Evolutionary conservation across 2,329 filamentous ascomycete genomes (phyloP).

Genomic region (Arachnopeziza araneosa): DNA sequence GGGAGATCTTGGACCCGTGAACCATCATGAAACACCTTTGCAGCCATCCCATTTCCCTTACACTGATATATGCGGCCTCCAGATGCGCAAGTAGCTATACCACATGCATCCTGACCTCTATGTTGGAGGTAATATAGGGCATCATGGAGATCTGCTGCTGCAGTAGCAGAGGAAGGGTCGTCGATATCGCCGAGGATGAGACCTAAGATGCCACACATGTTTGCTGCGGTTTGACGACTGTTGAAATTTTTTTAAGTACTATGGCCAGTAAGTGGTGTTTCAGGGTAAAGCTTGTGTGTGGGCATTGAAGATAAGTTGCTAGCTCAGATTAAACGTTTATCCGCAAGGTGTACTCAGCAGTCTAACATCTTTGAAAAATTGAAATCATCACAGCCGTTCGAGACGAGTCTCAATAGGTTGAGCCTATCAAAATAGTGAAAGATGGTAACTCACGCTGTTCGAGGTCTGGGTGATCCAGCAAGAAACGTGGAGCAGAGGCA

Average conservation of each 20-base stretch:
- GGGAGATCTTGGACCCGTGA: slow-evolving; percentile 67
- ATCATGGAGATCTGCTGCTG: slow-evolving; percentile 64
- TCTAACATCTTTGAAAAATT: slow-evolving; percentile 29
- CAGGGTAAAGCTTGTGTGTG: not conserved
- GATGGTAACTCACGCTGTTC: not conserved
- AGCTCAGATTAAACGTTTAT: slow-evolving; percentile 22
- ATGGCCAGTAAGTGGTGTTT: slow-evolving; percentile 6
- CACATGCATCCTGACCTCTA: slow-evolving; percentile 82
- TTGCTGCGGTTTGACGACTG: slow-evolving; percentile 1
- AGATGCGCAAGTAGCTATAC: slow-evolving; percentile 68
- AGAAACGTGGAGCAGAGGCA: not conserved
- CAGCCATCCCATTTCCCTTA: slow-evolving; percentile 86
- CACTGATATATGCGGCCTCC: slow-evolving; percentile 81
- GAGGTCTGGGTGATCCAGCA: not conserved
- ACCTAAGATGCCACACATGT: slow-evolving; percentile 59
- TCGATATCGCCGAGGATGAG: slow-evolving; percentile 53
- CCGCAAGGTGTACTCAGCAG: slow-evolving; percentile 22
- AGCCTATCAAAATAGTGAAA: not conserved
- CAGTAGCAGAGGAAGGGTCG: slow-evolving; percentile 40
- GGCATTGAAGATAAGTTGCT: slow-evolving; percentile 3
- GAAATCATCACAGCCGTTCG: slow-evolving; percentile 22
- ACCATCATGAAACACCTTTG: slow-evolving; percentile 79
- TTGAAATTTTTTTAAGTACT: not conserved
- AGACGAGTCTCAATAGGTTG: not conserved
- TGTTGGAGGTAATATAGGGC: slow-evolving; percentile 65